These are phyloP conservation scores for Bremia lactucae DNA, from an alignment of 352 stramenopile species.

Conservation along the genomic window DNA sequence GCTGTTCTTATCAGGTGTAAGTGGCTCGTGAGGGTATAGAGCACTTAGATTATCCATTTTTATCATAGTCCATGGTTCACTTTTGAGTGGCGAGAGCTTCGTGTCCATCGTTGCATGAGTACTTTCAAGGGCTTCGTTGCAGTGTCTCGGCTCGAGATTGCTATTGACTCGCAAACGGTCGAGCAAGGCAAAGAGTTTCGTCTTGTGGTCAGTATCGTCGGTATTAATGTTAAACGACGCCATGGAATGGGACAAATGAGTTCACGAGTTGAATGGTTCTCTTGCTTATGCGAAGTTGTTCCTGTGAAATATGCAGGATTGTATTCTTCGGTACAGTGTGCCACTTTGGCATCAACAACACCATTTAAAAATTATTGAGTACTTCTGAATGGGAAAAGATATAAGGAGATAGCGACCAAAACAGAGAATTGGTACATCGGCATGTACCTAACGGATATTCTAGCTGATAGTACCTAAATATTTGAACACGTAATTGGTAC, in stretches of 20 bases:
- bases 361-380: too few species aligned
- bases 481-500: too few species aligned
- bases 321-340: neutral
- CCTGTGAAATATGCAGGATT: neutral
- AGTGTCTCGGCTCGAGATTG: conserved; percentile 9
- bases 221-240: neutral
- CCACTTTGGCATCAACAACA: too few species aligned
- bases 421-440: too few species aligned
- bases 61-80: conserved; percentile 3
- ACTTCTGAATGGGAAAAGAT: too few species aligned
- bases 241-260: neutral
- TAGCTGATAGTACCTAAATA: too few species aligned
- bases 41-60: neutral
- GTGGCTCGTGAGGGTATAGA: neutral
- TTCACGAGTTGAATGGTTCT: neutral
- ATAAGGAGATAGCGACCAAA: too few species aligned
- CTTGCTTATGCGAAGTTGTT: too few species aligned
- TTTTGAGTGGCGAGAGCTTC: conserved; percentile 6
- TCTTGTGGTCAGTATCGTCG: conserved; percentile 12
- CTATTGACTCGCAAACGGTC: conserved; percentile 26
- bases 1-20: neutral
- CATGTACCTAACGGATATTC: too few species aligned
- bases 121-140: neutral
- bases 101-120: conserved; percentile 2
- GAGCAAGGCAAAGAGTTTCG: conserved; percentile 30